These are phyloP conservation scores for Prunus davidiana DNA, from an alignment of 306 rosid species.

Conservation along the genomic window DNA sequence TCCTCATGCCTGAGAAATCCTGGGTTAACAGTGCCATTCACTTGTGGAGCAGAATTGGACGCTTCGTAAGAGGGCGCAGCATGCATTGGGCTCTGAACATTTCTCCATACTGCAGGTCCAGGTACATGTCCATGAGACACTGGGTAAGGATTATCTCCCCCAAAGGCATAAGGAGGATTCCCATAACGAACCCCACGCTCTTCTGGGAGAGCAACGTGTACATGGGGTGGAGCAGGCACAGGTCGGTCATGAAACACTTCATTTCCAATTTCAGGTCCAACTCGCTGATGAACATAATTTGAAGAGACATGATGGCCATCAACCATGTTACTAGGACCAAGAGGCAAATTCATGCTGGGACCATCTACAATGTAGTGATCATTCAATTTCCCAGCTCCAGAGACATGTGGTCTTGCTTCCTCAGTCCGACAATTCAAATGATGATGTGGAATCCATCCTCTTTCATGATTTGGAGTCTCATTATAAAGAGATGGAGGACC, in stretches of 20 bases:
- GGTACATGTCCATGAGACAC: conserved; percentile 52
- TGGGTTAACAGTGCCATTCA: conserved; percentile 58
- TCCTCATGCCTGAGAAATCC: conserved; percentile 52
- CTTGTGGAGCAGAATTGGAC: conserved; percentile 42
- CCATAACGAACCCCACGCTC: conserved; percentile 62
- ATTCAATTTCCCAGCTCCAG: conserved; percentile 55
- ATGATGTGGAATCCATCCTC: conserved; percentile 66
- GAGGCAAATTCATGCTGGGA: conserved; percentile 53
- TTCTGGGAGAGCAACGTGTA: conserved; percentile 55
- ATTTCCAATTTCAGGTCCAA: conserved; percentile 61
- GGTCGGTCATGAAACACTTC: conserved; percentile 66
- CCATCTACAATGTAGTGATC: conserved; percentile 69
- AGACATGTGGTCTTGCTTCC: conserved; percentile 50
- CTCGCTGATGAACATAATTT: conserved; percentile 51
- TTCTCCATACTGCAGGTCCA: conserved; percentile 65
- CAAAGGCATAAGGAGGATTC: conserved; percentile 52
- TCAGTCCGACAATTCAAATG: conserved; percentile 53
- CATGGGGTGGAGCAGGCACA: conserved; percentile 48
- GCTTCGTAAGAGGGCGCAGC: conserved; percentile 61
- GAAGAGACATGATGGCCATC: conserved; percentile 51
- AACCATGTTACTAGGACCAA: conserved; percentile 44
- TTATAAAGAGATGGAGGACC: conserved; percentile 54
- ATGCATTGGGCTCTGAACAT: conserved; percentile 48
- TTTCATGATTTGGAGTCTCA: conserved; percentile 61
- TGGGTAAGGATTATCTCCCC: conserved; percentile 59